Percentiles rank a stretch among this genome's conserved stretches.
These are phyloP conservation scores for Glycine latifolia DNA, from an alignment of 306 rosid genomes.

Conservation along the genomic window DNA sequence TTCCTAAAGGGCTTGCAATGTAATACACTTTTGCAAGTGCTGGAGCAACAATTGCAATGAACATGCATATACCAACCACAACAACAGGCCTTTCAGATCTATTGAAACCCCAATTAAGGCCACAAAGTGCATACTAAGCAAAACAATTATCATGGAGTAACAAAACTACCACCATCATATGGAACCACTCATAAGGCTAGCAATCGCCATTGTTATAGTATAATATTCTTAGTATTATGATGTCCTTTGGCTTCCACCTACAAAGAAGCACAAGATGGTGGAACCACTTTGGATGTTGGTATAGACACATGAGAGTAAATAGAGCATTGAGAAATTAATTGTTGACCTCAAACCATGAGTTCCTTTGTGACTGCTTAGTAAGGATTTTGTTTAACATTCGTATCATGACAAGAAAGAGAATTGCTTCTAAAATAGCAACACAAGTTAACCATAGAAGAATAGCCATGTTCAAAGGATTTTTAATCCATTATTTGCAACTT, in stretches of 20 bases:
- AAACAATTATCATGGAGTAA: slow-evolving; percentile 70
- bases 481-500: slow-evolving; percentile 58
- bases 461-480: slow-evolving; percentile 62
- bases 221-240: slow-evolving; percentile 47
- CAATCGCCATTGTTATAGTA: slow-evolving; percentile 63
- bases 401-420: slow-evolving; percentile 71
- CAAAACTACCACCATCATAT: slow-evolving; percentile 60
- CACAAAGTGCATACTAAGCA: slow-evolving; percentile 71
- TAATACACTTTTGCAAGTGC: slow-evolving; percentile 59
- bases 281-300: slow-evolving; percentile 66
- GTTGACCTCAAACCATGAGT: slow-evolving; percentile 68
- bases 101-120: slow-evolving; percentile 63
- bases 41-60: slow-evolving; percentile 63
- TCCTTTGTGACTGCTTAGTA: slow-evolving; percentile 51
- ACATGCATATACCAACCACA: slow-evolving; percentile 57
- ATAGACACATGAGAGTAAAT: slow-evolving; percentile 71
- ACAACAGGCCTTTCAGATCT: slow-evolving; percentile 55
- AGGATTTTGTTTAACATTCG: slow-evolving; percentile 63
- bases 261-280: slow-evolving; percentile 61
- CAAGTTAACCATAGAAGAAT: slow-evolving; percentile 61
- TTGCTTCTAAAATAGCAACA: slow-evolving; percentile 61
- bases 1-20: slow-evolving; percentile 61
- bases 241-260: slow-evolving; percentile 64
- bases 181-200: slow-evolving; percentile 62
- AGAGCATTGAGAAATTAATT: slow-evolving; percentile 75